Evolutionary conservation across 495 filamentous ascomycete genomes (phyloP).

Genomic region (Penicillium angulare): DNA sequence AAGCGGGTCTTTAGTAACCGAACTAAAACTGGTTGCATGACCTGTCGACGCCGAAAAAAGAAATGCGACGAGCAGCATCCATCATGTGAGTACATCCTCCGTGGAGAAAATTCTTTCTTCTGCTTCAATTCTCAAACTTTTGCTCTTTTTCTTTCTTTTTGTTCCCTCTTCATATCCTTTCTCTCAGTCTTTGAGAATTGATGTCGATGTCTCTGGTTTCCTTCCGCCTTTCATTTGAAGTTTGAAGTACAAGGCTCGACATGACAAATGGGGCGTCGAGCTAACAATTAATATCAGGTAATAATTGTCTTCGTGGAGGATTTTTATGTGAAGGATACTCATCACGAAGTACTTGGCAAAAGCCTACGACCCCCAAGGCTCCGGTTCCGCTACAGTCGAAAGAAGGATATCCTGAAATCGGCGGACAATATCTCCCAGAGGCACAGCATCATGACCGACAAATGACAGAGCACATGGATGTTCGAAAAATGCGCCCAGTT

Average conservation of each 20-base stretch:
- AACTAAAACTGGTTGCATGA: conserved; percentile 97
- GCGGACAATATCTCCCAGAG: conserved; percentile 47
- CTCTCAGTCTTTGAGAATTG: no score
- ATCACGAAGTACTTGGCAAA: conserved; percentile 70
- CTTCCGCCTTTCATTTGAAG: no score
- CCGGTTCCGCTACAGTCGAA: conserved; percentile 85
- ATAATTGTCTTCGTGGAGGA: conserved; percentile 87
- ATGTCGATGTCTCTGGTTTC: no score
- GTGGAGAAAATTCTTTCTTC: no score
- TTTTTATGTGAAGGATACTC: conserved; percentile 96
- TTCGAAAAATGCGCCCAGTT: conserved; percentile 42
- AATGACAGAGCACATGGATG: conserved; percentile 35
- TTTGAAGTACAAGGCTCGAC: no score
- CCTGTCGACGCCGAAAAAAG: conserved; percentile 92
- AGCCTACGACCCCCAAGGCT: conserved; percentile 55
- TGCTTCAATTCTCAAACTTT: background rate
- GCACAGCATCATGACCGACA: conserved; percentile 43
- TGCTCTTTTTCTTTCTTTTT: background rate
- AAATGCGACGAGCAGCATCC: conserved; percentile 97
- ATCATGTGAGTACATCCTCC: conserved; percentile 66
- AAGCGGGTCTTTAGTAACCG: conserved; percentile 93
- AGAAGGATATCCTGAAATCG: conserved; percentile 62
- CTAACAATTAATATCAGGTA: conserved; percentile 54
- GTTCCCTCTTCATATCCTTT: no score
- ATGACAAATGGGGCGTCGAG: no score